Evolutionary conservation across 805 yeast species (phyloP), one percentile per base, ranked within the genome.

Genomic region (Kazachstania viticola): DNA sequence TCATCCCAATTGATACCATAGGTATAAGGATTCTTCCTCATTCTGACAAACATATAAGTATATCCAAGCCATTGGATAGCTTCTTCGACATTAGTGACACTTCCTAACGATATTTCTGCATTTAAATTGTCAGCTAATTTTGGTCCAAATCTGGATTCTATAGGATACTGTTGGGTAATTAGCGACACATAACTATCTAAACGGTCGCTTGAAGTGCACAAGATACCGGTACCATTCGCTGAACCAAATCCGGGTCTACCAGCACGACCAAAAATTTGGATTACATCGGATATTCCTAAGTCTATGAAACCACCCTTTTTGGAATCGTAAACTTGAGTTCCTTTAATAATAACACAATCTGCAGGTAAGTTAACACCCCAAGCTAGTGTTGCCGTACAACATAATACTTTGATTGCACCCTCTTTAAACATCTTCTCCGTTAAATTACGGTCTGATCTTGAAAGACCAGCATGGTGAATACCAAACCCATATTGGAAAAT

Each of bases 331-430:
- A 91, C 85, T 49, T 88, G 95, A 0, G 99, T 91, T 0, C 99
- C 99, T 48, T 91, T 91, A 21, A 91, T 75, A 40, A 91, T 82
- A 14, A 91, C 99, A 25, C 85, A 95, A 2, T 95, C 96, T 5
- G 98, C 98, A 2, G 99, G 98, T 37, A 91, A 64, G 51, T 91
- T 91, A 14, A 91, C 97, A 70, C 99, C 99, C 99, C 99, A 91
- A 0, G 99, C 99, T 36, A 91, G 69, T 0, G 99, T 91, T 0
- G 98, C 94, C 3, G 99, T 91, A 67, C 95, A 85, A 47, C 94
- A 80, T 13, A 91, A 61, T 0, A 91, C 97, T 37, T 78, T 81
- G 40, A 91, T 79, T 0, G 85, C 80, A 26, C 98, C 97, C 19
- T 66, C 62, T 19, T 76, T 64, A 51, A 91, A 91, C 79, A 88